These are phyloP conservation scores for Blepharisma japonicum DNA, from an alignment of 73 alveolate genomes.

Conservation along the genomic window DNA sequence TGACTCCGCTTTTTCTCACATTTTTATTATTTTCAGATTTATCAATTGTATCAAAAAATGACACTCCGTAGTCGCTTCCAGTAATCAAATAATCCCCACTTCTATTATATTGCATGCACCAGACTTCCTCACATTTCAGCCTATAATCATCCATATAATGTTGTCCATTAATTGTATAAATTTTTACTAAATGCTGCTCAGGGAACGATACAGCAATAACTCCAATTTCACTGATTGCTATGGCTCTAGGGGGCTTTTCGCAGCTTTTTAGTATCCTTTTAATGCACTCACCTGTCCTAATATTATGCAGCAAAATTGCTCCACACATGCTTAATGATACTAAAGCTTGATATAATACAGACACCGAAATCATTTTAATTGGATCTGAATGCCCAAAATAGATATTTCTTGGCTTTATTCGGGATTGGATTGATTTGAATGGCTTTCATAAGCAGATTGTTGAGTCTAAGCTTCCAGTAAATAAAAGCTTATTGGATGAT, in stretches of 20 bases:
- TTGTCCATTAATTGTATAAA: constrained; percentile 7
- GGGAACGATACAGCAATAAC: constrained; percentile 2
- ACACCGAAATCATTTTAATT: background rate
- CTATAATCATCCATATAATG: background rate
- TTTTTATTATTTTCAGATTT: background rate
- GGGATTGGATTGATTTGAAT: background rate
- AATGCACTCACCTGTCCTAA: background rate
- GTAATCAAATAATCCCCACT: constrained; percentile 13
- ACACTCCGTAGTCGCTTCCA: background rate
- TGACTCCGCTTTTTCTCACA: background rate
- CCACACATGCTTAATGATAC: background rate
- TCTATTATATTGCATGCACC: background rate
- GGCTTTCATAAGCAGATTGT: background rate
- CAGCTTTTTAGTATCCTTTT: background rate
- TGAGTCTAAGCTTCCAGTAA: constrained; percentile 7
- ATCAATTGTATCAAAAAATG: constrained; percentile 10
- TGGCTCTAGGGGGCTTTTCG: background rate
- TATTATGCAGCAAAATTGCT: background rate
- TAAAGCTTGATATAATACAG: background rate
- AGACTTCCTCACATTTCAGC: constrained; percentile 3
- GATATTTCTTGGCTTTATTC: background rate
- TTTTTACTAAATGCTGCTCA: background rate
- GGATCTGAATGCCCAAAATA: background rate
- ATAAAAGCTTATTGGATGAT: background rate
- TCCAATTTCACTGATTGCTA: constrained; percentile 17